A percentile compares a stretch with the other conserved stretches of the same genome.
phyloP scores from a whole-genome alignment of 805 yeast genomes.

The Suhomyces sp. region DNA sequence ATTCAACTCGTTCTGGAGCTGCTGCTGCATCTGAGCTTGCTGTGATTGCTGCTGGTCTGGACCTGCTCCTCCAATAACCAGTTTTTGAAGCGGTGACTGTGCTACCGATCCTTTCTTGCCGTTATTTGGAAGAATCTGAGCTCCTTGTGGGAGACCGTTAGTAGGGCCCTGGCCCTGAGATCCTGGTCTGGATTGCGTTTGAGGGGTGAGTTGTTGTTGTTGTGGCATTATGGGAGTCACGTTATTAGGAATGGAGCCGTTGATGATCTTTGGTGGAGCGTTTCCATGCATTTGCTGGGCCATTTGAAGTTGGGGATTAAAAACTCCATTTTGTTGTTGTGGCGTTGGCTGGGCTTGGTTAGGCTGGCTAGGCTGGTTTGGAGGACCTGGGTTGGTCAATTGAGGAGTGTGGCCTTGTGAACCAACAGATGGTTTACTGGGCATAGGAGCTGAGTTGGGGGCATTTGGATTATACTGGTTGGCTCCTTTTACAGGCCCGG shows the following conservation, averaged over 20 bases:
- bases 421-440: conserved; percentile 13
- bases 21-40: conserved; percentile 9
- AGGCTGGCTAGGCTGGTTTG: conserved; percentile 12
- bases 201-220: conserved; percentile 23
- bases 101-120: not conserved
- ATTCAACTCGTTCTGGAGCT: conserved; percentile 27
- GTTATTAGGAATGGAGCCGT: conserved; percentile 14
- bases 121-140: not conserved
- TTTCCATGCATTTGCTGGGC: conserved; percentile 16
- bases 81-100: not conserved
- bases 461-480: conserved; percentile 14
- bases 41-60: conserved; percentile 1
- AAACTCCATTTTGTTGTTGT: conserved; percentile 5
- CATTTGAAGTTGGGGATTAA: conserved; percentile 12
- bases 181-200: conserved; percentile 15
- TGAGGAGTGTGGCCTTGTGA: conserved; percentile 32
- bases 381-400: conserved; percentile 19
- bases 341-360: conserved; percentile 5
- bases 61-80: not conserved
- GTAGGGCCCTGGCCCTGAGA: conserved; percentile 5
- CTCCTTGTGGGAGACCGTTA: not conserved
- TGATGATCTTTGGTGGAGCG: conserved; percentile 4
- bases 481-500: conserved; percentile 9
- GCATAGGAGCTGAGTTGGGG: conserved; percentile 24
- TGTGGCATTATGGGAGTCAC: conserved; percentile 23